Conservation (phyloP, 371 early-diverging fungal species). For the Apophysomyces ossiformis region DNA sequence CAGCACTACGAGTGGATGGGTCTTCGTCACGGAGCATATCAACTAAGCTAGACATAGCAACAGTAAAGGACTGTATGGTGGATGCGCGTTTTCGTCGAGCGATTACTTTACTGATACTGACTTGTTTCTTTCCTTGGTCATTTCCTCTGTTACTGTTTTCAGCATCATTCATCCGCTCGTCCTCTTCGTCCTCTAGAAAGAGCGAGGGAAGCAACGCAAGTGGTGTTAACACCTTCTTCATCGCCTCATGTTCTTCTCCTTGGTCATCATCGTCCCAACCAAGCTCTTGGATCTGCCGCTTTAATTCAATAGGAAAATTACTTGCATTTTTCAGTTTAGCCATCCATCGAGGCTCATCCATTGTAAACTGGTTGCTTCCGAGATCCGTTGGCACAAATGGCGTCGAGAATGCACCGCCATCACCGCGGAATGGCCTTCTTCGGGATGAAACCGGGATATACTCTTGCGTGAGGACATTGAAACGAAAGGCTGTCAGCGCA, state of each 20-base stretch:
- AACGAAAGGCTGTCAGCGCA: constrained; percentile 55
- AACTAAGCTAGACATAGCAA: constrained; percentile 52
- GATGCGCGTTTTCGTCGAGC: constrained; percentile 46
- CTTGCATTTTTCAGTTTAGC: constrained; percentile 59
- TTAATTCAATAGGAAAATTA: constrained; percentile 63
- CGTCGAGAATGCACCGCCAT: constrained; percentile 55
- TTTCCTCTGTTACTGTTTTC: constrained; percentile 12
- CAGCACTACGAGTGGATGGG: constrained; percentile 49
- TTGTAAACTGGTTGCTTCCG: constrained; percentile 62
- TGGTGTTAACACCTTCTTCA: constrained; percentile 56
- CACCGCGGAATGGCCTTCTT: constrained; percentile 61
- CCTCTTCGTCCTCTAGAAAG: constrained; percentile 58
- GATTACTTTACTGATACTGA: constrained; percentile 36
- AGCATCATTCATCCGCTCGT: constrained; percentile 37
- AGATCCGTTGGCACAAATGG: constrained; percentile 67
- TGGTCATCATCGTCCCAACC: constrained; percentile 69
- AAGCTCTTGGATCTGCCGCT: constrained; percentile 62
- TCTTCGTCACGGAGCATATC: constrained; percentile 59
- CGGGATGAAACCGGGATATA: constrained; percentile 56
- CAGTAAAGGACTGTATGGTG: constrained; percentile 52
- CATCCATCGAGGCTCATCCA: constrained; percentile 68
- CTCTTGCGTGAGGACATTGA: constrained; percentile 57
- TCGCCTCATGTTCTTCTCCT: constrained; percentile 54
- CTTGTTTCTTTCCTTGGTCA: constrained; percentile 17
- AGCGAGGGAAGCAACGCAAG: constrained; percentile 58